Evolutionary conservation across 2,329 filamentous ascomycete species (phyloP), one percentile per base, ranked within the genome.

Genomic region (Calonectria pseudoreteaudii): DNA sequence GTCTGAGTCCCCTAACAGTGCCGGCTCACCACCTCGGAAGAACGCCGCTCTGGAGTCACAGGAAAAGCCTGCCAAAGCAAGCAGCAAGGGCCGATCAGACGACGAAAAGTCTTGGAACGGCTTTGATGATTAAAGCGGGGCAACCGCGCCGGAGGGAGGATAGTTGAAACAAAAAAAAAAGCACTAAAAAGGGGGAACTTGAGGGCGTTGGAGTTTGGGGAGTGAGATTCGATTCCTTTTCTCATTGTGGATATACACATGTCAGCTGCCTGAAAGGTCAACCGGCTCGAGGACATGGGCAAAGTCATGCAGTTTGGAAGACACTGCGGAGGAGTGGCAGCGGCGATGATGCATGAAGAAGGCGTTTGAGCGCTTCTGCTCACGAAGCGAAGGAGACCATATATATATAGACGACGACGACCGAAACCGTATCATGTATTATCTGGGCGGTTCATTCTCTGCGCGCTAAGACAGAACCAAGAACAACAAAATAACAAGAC

Each of bases 51-150:
- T 79, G 41, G 70, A 77, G 72, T 71, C 78, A 23, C 75, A 76
- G 56, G 68, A 72, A 26, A 70, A 75, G 31, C 67, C 75, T 2
- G 38, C 56, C 18, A 76, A 74, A 56, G 66, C 74, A 20, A 70
- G 66, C 50, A 75, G 58, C 65, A 66, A 75, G 30, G 71, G 70
- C n/a, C 77, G 77, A 18, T 82, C 81, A 18, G 84, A 86, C n/a
- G 84, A 85, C 58, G 84, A 86, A 72, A 85, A 84, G 75, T 86
- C 86, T 11, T 86, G 85, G 85, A 85, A 86, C 68, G 86, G 85
- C 6, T 86, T 86, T 68, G 80, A 85, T 28, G 84, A 86, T 74
- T 86, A 77, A 81, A 62, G 13, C 14, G 30, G 53, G 16, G 23
- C 53, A 18, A 13, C 10, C 30, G 30, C 28, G 14, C 28, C 9